Evolutionary conservation across 2,329 filamentous ascomycete genomes (phyloP).

Genomic region (Trichoderma oligosporum): DNA sequence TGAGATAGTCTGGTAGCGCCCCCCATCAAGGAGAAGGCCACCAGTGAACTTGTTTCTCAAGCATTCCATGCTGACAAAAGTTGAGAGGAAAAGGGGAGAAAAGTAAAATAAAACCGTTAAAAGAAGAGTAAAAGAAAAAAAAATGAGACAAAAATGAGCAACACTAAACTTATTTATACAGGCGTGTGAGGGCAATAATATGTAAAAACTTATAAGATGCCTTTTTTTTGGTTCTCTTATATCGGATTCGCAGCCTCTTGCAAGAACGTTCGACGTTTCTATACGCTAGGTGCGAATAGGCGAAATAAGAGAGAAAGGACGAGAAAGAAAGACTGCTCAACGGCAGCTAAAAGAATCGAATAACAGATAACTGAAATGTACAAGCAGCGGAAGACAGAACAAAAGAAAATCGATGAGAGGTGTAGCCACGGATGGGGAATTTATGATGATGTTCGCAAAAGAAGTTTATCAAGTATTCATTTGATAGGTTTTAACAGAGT

Average conservation of each 20-base stretch:
- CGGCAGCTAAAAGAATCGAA: constrained; percentile 20
- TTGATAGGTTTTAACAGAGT: constrained; percentile 26
- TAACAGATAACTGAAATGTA: constrained; percentile 32
- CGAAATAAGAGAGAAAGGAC: neutral
- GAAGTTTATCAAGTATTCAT: constrained; percentile 42
- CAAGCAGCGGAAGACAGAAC: constrained; percentile 27
- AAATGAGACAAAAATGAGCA: constrained; percentile 5
- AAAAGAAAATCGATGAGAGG: constrained; percentile 35
- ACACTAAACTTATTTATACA: constrained; percentile 31
- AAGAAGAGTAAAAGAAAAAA: constrained; percentile 20
- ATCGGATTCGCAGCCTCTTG: constrained; percentile 10
- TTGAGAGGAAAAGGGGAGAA: constrained; percentile 17
- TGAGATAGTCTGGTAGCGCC: constrained; percentile 85
- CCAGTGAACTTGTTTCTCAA: constrained; percentile 76
- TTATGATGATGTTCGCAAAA: constrained; percentile 24
- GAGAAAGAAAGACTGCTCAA: constrained; percentile 21
- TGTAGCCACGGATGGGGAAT: constrained; percentile 26
- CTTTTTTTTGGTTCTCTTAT: constrained; percentile 14
- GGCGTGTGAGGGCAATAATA: constrained; percentile 11
- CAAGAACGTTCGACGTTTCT: constrained; percentile 16
- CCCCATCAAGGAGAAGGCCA: constrained; percentile 71
- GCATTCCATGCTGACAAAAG: constrained; percentile 64
- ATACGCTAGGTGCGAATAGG: constrained; percentile 1
- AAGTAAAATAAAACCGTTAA: constrained; percentile 19
- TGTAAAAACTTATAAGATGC: constrained; percentile 21